Base-by-base conservation (phyloP, 306 rosid genomes). In the Delonix regia region DNA sequence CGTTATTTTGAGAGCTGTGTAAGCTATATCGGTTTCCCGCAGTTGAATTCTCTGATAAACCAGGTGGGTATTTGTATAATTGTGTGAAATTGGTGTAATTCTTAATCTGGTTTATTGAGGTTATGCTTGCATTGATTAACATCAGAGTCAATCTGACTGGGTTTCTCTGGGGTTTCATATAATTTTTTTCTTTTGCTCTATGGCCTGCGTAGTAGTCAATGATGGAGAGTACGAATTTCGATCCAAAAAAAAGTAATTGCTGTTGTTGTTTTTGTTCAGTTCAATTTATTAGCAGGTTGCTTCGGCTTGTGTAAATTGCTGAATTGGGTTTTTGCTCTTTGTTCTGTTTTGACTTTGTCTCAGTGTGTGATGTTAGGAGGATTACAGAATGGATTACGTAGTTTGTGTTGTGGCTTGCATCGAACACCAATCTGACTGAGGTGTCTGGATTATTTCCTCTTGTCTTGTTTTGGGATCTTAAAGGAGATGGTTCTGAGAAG, bases 401-500 rank as follows among this genome's bases (percentile, higher is more conserved):
- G 28, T 69, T 66, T 52, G 48, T 60, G 48, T 57, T 60, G 39
- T 28, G 64, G 68, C 25, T 72, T 78, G 34, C 67, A 56, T 80
- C 53, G 62, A 53, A 57, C 66, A 56, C 64, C 63, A 78, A 78
- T 78, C 21, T 38, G 9, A 56, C 76, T 74, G 65, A 82, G 76
- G 78, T 71, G 25, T 75, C 14, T 39, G 45, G 44, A 42, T 53
- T 70, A 21, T 6, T 82, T 82, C 51, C 4, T 82, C 24, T 65
- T 81, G 28, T 13, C 6, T 70, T 64, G 36, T 61, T 72, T 77
- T 75, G 57, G 34, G 79, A 71, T 33, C 42, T 64, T 34, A 42
- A 44, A 75, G 82, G 61, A 74, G 80, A 88, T 84, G 87, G 51
- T 83, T 82, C 68, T 48, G 83, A 55, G 80, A 41, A 73, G 84